Evolutionary conservation across 805 yeast species (phyloP), one percentile per base, ranked within the genome.

Genomic region (Hanseniaspora lindneri): DNA sequence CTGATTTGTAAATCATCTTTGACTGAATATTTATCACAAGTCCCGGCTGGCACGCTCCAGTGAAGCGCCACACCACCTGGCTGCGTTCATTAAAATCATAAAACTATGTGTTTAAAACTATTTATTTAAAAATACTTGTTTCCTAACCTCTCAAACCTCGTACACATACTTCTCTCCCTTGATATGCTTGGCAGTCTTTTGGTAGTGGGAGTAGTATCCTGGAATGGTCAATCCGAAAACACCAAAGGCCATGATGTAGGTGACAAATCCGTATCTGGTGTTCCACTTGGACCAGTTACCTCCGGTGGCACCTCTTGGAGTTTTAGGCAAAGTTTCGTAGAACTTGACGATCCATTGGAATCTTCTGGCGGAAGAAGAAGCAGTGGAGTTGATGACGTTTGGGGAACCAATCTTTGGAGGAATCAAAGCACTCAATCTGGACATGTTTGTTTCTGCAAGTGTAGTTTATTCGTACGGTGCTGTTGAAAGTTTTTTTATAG

Each of bases 371-470:
- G 89, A 83, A 62, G 96, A 96, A 72, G 87, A 86, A 53, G 94
- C 76, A 52, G 95, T 95, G 58, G 92, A 74, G 82, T 86, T 88
- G 82, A 46, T 46, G 29, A 46, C 39, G 33, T 80, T 76, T 41
- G 95, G 92, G 54, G 96, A 87, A 51, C 96, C 96, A 64, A 89
- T 80, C 89, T 89, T 89, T 67, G 98, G 98, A 60, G 98, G 98
- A 65, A 89, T 88, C 73, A 89, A 76, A 62, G 96, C 83, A 56
- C 97, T 87, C 68, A 89, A 76, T 80, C 84, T 88, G 63, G 79
- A 74, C 69, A 87, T 74, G 79, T 83, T 63, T 92, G 83, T 94
- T 83, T 85, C n/a, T 46, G 27, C 33, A 40, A 30, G 27, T 29
- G 29, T 27, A 35, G 27, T 33, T 16, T 14, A 35, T 43, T 25